Conservation (phyloP, 257 asterid species). For the Salvia miltiorrhiza region DNA sequence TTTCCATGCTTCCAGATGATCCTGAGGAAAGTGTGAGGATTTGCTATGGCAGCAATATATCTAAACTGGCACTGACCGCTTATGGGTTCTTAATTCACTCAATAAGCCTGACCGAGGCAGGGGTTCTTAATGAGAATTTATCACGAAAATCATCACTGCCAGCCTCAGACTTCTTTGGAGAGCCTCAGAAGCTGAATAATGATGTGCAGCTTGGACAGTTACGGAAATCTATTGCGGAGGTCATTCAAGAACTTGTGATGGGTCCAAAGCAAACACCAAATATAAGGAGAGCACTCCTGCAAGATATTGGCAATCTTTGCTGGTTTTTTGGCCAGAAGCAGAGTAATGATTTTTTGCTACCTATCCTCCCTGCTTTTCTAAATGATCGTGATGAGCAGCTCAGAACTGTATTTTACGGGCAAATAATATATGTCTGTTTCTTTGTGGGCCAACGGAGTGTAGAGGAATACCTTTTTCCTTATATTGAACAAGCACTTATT, state of each 20-base stretch:
- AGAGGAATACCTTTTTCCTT: slow-evolving; percentile 96
- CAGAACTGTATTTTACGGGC: slow-evolving; percentile 93
- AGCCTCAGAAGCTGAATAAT: slow-evolving; percentile 50
- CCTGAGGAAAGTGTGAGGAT: slow-evolving; percentile 99
- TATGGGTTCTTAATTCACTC: slow-evolving; percentile 97
- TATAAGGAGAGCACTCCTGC: slow-evolving; percentile 97
- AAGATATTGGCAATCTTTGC: slow-evolving; percentile 94
- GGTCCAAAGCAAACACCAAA: slow-evolving; percentile 99
- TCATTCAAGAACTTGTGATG: slow-evolving; percentile 98
- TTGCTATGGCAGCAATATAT: slow-evolving; percentile 92
- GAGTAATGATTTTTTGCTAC: slow-evolving; percentile 93
- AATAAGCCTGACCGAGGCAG: slow-evolving; percentile 93
- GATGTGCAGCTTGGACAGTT: slow-evolving; percentile 86
- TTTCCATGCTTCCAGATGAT: slow-evolving; percentile 98
- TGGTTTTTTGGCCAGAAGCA: slow-evolving; percentile 99
- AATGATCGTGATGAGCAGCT: slow-evolving; percentile 98
- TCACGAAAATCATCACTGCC: slow-evolving; percentile 50
- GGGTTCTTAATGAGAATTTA: slow-evolving; percentile 81
- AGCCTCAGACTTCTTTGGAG: slow-evolving; percentile 42
- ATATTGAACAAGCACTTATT: slow-evolving; percentile 93
- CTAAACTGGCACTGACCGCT: slow-evolving; percentile 91
- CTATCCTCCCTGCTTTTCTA: slow-evolving; percentile 97
- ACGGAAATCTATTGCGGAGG: slow-evolving; percentile 91
- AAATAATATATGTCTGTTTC: slow-evolving; percentile 81
- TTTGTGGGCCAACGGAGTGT: slow-evolving; percentile 97